These are phyloP conservation scores for Globisporangium uncinulatum DNA, from an alignment of 352 stramenopile genomes.

Conservation along the genomic window DNA sequence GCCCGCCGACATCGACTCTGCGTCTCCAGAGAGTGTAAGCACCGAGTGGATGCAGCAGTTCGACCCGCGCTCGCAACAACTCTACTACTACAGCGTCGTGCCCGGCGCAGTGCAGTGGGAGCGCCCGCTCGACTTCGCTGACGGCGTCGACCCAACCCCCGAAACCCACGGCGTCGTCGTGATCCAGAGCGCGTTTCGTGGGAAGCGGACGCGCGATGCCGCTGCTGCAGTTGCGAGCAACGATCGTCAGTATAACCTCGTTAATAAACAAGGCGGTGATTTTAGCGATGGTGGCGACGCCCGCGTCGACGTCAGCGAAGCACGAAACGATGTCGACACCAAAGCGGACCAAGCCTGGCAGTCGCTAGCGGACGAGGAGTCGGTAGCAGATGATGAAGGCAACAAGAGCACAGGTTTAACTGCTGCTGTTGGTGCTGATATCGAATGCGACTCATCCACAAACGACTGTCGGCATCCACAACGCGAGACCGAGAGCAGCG, in stretches of 20 bases:
- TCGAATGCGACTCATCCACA: neutral
- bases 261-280: neutral
- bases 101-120: conserved; percentile 40
- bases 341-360: neutral
- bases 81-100: conserved; percentile 51
- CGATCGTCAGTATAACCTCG: neutral
- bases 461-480: neutral
- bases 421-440: neutral
- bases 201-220: conserved; percentile 29
- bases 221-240: neutral
- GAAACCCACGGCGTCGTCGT: conserved; percentile 31
- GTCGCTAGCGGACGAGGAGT: neutral
- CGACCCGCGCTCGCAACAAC: conserved; percentile 22
- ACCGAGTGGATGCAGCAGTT: conserved; percentile 45
- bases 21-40: neutral
- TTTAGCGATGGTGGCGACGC: neutral
- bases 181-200: conserved; percentile 52
- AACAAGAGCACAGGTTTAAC: neutral
- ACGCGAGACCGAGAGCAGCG: neutral
- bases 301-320: neutral
- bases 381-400: neutral
- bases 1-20: neutral
- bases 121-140: conserved; percentile 27
- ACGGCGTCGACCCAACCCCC: conserved; percentile 14
- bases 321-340: neutral